Evolutionary conservation across 805 yeast species (phyloP).

Genomic region (Sporopachydermia lactativora): DNA sequence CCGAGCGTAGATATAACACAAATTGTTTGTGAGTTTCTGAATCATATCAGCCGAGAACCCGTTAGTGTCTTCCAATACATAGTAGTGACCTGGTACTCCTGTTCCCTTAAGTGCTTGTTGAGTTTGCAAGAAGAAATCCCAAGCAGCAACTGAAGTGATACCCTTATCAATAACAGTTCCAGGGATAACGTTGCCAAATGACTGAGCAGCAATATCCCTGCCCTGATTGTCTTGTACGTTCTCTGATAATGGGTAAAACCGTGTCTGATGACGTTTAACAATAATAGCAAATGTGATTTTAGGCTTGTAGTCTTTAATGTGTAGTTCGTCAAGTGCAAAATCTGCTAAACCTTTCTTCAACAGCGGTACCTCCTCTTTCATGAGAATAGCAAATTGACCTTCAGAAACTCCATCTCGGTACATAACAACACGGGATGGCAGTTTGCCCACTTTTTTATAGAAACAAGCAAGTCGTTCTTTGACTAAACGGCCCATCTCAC

Average conservation of each 20-base stretch:
- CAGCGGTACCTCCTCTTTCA: conserved; percentile 18
- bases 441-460: conserved; percentile 11
- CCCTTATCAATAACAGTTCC: conserved; percentile 21
- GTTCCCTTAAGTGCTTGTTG: conserved; percentile 23
- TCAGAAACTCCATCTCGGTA: conserved; percentile 23
- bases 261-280: conserved; percentile 16
- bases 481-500: conserved; percentile 15
- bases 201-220: conserved; percentile 11
- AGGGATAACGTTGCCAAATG: conserved; percentile 15
- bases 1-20: conserved; percentile 18
- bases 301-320: conserved; percentile 13
- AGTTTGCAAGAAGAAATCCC: conserved; percentile 19
- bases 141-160: conserved; percentile 18
- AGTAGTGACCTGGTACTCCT: conserved; percentile 21
- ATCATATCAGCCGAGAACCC: conserved; percentile 16
- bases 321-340: conserved; percentile 8
- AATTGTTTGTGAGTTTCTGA: conserved; percentile 17
- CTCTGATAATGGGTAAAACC: conserved; percentile 19
- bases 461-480: conserved; percentile 14
- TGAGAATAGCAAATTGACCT: conserved; percentile 18
- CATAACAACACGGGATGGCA: conserved; percentile 16
- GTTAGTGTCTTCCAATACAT: conserved; percentile 19
- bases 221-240: conserved; percentile 9
- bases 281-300: conserved; percentile 17
- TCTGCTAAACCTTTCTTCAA: conserved; percentile 13